A percentile compares a stretch with the other conserved stretches of the same genome.
phyloP scores from a whole-genome alignment of 2,329 filamentous ascomycete species.

The Fusarium humuli region DNA sequence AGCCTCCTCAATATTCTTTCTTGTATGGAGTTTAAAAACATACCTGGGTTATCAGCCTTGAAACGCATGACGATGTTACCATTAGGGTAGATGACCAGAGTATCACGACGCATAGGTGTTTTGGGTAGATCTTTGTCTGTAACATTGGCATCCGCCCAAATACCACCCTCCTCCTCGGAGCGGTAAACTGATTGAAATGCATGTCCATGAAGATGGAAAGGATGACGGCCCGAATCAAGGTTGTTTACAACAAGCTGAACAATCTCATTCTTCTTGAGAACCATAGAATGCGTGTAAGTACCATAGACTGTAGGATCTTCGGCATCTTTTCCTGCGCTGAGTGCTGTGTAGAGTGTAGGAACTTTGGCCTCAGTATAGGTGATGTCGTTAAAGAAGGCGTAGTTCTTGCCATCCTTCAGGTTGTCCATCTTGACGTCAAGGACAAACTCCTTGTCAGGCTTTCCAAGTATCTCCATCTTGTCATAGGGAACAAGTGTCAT shows the following conservation, averaged over 20 bases:
- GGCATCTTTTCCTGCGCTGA: constrained; percentile 71
- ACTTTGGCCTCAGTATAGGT: constrained; percentile 81
- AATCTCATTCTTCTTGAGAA: constrained; percentile 74
- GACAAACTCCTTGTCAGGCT: constrained; percentile 72
- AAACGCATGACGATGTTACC: constrained; percentile 79
- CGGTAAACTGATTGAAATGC: constrained; percentile 76
- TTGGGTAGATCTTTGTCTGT: constrained; percentile 61
- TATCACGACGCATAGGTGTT: constrained; percentile 76
- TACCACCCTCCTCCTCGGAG: constrained; percentile 67
- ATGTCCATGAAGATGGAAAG: constrained; percentile 84
- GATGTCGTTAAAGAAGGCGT: constrained; percentile 79
- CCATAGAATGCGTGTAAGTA: constrained; percentile 71
- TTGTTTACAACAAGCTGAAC: constrained; percentile 83
- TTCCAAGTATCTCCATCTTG: constrained; percentile 67
- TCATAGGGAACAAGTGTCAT: constrained; percentile 77
- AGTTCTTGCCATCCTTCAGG: constrained; percentile 69
- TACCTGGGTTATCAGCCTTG: constrained; percentile 73
- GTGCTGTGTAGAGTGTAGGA: constrained; percentile 80
- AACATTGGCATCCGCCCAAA: constrained; percentile 59
- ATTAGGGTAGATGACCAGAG: constrained; percentile 71
- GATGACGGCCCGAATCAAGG: constrained; percentile 76
- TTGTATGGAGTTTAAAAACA: constrained; percentile 16
- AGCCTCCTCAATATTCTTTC: background rate
- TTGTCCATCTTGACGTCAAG: constrained; percentile 74
- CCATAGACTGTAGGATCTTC: constrained; percentile 73